Base-by-base conservation (phyloP, 1,284 basidiomycete genomes). In the Sanguinoderma infundibulare region DNA sequence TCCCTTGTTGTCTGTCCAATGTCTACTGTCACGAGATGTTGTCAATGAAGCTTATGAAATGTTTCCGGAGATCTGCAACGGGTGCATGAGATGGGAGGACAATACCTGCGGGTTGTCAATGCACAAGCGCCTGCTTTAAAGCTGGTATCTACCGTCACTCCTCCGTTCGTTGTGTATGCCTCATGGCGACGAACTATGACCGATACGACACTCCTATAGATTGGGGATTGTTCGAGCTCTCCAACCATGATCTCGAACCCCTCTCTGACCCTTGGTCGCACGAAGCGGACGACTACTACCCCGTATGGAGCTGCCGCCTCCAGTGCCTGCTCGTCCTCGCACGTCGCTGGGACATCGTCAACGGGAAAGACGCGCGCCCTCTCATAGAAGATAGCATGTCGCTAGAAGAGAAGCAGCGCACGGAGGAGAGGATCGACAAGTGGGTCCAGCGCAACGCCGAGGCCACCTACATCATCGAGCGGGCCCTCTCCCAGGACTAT, bases 1-100 rank as follows among this genome's bases (percentile, higher is more conserved):
- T 51, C 20, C 34, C 49, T 34, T 34, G 49, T 51, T 51, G n/a
- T 22, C 34, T 51, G 20, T 53, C 20, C 20, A 28, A 32, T 53
- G 38, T 40, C 5, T 42, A 60, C 44, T 51, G 32, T 61, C 53
- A 58, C 56, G 44, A 59, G 50, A 49, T 30, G 42, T 53, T 32
- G 42, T 53, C 26, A 40, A 53, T 28, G 52, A 40, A 38, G 28
- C n/a, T n/a, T n/a, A 38, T 9, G 26, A 40, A 17, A 30, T 2
- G n/a, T 10, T 54, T 4, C 12, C 35, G 4, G 39, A 44, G 20
- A 26, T 54, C n/a, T n/a, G n/a, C n/a, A n/a, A n/a, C n/a, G n/a
- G n/a, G n/a, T n/a, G n/a, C n/a, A n/a, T n/a, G n/a, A n/a, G n/a
- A n/a, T n/a, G n/a, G n/a, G n/a, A n/a, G n/a, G n/a, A n/a, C n/a